Base-by-base conservation (phyloP, 371 early-diverging fungal species). In the Synchytrium microbalum region DNA sequence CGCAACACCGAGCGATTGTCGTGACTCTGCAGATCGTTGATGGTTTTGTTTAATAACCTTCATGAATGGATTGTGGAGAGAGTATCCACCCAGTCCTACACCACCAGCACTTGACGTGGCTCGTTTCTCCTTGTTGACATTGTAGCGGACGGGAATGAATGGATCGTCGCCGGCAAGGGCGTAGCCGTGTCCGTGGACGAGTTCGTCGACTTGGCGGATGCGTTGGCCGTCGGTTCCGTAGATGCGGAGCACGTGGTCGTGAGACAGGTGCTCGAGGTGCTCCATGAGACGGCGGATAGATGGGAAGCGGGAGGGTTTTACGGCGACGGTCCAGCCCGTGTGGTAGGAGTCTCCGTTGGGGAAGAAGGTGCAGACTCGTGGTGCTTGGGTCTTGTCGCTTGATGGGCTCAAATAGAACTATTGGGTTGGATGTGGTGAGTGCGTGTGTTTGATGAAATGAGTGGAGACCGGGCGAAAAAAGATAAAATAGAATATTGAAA, bases 271-370 rank as follows among this genome's bases (percentile, higher is more conserved):
- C 19, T 38, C 46, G 46, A 38, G 46, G 46, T 38, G 46, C 19
- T 38, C 46, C 5, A 38, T 5, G 19, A 38, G 46, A 10, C 46
- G 46, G 19, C 46, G 46, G 10, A 38, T 5, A 19, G 5, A 10
- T 38, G 46, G 46, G 19, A 38, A 38, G 5, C 46, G 46, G 5
- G 46, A 38, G 46, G 46, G 61, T 25, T 66, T 65, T 24, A 79
- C 59, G 0, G 74, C 68, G 53, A 79, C 56, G n/a, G 61, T 68
- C 56, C 66, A 69, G 8, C 79, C 79, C 46, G 58, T 71, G 63
- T 79, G 75, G 57, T 76, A 74, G 2, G 69, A 33, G 57, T 79
- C 79, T 0, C 79, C 79, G 58, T 79, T 79, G 23, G 79, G 79
- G 58, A 72, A 79, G 60, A 76, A 73, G 2, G 69, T 73, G 24